Percentiles rank a stretch among this genome's conserved stretches.
Evolutionary conservation across 352 stramenopile genomes (phyloP).

Genomic region (Elongisporangium anandrum): DNA sequence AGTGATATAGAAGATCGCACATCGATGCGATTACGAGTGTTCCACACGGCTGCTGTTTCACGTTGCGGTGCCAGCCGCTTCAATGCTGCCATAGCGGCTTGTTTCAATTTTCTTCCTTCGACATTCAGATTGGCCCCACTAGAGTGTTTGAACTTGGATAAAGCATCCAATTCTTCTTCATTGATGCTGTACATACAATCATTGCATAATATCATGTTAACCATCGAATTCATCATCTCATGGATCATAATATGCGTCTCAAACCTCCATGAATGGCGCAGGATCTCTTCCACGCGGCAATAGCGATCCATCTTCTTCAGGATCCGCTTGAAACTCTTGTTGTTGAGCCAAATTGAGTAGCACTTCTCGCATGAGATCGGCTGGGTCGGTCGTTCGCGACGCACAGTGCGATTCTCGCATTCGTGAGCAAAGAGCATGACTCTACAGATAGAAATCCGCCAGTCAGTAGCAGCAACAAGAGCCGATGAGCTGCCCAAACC

Average conservation of each 20-base stretch:
- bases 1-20: not conserved
- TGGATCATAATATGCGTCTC: not conserved
- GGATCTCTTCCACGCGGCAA: constrained; percentile 46
- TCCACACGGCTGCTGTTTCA: not conserved
- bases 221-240: not conserved
- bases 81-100: constrained; percentile 44
- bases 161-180: constrained; percentile 30
- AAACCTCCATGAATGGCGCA: constrained; percentile 59
- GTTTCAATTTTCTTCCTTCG: constrained; percentile 54
- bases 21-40: not conserved
- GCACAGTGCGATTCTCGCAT: constrained; percentile 53
- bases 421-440: constrained; percentile 70
- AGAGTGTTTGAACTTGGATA: constrained; percentile 64
- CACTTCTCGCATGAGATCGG: constrained; percentile 49
- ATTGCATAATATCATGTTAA: not conserved
- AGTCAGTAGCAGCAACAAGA: not conserved
- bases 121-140: constrained; percentile 54
- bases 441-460: constrained; percentile 14
- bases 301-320: constrained; percentile 71
- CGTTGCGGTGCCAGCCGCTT: constrained; percentile 18
- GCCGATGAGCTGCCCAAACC: constrained; percentile 2
- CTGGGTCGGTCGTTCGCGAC: constrained; percentile 35
- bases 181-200: not conserved
- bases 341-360: constrained; percentile 48
- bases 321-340: constrained; percentile 69